Evolutionary conservation across 2,329 filamentous ascomycete species (phyloP).

Genomic region (Cladosporium sp.): DNA sequence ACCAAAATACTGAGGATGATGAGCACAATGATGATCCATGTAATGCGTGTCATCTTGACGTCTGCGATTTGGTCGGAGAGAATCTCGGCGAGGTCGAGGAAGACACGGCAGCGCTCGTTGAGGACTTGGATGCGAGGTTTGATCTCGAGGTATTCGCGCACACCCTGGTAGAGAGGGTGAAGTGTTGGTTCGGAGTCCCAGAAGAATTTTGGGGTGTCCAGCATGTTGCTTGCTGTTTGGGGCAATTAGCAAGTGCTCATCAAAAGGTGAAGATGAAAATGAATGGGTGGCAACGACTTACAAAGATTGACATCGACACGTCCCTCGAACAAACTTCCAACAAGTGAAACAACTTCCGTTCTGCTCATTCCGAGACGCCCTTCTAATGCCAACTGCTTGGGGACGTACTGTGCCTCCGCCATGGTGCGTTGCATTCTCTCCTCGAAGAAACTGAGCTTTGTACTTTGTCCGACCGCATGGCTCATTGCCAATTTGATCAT

Average conservation of each 20-base stretch:
- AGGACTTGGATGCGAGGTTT: constrained; percentile 93
- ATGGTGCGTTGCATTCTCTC: constrained; percentile 95
- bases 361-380: constrained; percentile 89
- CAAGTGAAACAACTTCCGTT: constrained; percentile 86
- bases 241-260: neutral
- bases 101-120: constrained; percentile 94
- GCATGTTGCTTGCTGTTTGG: constrained; percentile 80
- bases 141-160: constrained; percentile 97
- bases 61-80: constrained; percentile 89
- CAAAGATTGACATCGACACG: constrained; percentile 97
- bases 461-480: constrained; percentile 96
- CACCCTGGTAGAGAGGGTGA: constrained; percentile 88
- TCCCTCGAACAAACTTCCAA: constrained; percentile 87
- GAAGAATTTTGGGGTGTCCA: constrained; percentile 96
- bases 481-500: constrained; percentile 99
- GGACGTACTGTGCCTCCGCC: constrained; percentile 87
- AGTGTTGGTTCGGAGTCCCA: constrained; percentile 97
- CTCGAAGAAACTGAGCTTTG: constrained; percentile 93
- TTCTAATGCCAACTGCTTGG: constrained; percentile 82
- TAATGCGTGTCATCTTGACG: constrained; percentile 92
- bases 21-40: constrained; percentile 96
- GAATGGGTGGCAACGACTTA: constrained; percentile 52
- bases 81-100: constrained; percentile 94
- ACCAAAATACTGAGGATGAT: constrained; percentile 90
- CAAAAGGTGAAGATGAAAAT: neutral